Conservation (phyloP, 257 asterid genomes). For the Nicotiana tabacum region DNA sequence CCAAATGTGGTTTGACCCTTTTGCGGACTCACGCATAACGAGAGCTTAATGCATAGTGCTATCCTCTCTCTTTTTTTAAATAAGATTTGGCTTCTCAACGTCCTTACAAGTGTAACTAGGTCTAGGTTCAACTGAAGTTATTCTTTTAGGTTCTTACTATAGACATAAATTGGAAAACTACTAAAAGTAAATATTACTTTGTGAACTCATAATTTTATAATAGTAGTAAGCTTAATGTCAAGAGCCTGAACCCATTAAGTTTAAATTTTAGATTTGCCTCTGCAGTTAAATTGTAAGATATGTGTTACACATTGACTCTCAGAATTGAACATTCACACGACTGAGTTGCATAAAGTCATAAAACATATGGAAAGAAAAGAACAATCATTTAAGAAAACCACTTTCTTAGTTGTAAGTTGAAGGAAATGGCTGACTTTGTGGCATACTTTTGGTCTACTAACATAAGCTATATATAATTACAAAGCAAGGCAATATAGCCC, state of each 20-base stretch:
- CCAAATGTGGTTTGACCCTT: too few relatives aligned
- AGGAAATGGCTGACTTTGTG: neutral
- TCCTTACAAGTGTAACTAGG: neutral
- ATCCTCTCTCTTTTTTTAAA: too few relatives aligned
- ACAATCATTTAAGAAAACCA: neutral
- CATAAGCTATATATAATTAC: slow-evolving; percentile 7
- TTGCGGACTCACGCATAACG: too few relatives aligned
- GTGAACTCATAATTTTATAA: neutral
- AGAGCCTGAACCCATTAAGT: neutral
- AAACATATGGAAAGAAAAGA: neutral
- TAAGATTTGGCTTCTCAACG: too few relatives aligned
- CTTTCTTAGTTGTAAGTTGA: neutral
- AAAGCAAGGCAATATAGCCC: slow-evolving; percentile 18
- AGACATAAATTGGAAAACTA: too few relatives aligned
- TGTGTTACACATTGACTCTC: too few relatives aligned
- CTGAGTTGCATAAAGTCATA: neutral
- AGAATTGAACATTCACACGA: too few relatives aligned
- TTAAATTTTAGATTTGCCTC: too few relatives aligned
- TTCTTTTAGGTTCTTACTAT: neutral
- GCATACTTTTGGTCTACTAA: neutral
- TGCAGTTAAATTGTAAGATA: too few relatives aligned
- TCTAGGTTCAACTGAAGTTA: neutral
- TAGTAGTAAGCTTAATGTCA: neutral
- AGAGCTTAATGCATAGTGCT: too few relatives aligned
- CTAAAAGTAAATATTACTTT: neutral